These are phyloP conservation scores for Pseudopithomyces maydicus DNA, from an alignment of 2,329 filamentous ascomycete species.

Conservation along the genomic window DNA sequence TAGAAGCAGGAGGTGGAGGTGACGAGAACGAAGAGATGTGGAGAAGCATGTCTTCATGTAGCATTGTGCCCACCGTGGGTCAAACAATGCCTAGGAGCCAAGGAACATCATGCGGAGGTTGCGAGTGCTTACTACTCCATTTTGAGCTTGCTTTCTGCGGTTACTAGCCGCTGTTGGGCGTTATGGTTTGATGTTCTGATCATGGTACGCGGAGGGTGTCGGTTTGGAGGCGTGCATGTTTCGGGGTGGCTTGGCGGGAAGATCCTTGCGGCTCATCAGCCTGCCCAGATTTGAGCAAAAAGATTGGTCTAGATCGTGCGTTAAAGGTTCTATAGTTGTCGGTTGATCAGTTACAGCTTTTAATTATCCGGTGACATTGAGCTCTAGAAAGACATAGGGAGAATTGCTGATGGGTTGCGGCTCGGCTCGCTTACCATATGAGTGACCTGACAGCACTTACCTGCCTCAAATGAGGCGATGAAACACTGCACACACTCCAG, in stretches of 20 bases:
- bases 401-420: not conserved
- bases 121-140: slow-evolving; percentile 19
- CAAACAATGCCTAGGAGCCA: slow-evolving; percentile 25
- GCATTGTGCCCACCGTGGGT: slow-evolving; percentile 7
- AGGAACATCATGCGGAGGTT: slow-evolving; percentile 11
- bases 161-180: slow-evolving; percentile 11
- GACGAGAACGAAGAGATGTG: slow-evolving; percentile 9
- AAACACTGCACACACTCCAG: not conserved
- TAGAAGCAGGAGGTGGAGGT: not conserved
- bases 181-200: slow-evolving; percentile 30
- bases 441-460: not conserved
- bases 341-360: not conserved
- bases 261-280: not conserved
- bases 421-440: not conserved
- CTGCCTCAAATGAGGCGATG: not conserved
- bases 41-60: slow-evolving; percentile 2
- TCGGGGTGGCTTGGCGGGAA: slow-evolving; percentile 28
- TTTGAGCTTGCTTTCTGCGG: slow-evolving; percentile 20
- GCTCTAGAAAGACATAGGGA: not conserved
- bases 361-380: not conserved
- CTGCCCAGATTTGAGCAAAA: not conserved
- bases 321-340: not conserved
- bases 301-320: not conserved
- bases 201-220: slow-evolving; percentile 34
- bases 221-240: slow-evolving; percentile 27